These are phyloP conservation scores for Adansonia digitata DNA, from an alignment of 345 rosid genomes.

Conservation along the genomic window DNA sequence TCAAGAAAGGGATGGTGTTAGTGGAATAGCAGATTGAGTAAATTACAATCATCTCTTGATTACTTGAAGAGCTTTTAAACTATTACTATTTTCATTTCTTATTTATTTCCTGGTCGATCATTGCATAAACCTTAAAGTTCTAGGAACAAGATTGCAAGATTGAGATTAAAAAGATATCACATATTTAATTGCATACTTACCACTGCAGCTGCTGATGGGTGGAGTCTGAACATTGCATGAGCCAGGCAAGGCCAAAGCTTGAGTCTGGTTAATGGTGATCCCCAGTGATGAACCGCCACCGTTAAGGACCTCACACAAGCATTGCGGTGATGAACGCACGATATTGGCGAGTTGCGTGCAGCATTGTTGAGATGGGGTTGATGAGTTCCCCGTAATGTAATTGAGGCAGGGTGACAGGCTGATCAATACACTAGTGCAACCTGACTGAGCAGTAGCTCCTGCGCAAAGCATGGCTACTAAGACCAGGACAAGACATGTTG, in stretches of 20 bases:
- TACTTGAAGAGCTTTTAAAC: background rate
- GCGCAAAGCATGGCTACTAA: slow-evolving; percentile 32
- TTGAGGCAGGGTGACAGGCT: slow-evolving; percentile 70
- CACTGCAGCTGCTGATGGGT: slow-evolving; percentile 54
- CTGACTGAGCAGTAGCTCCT: slow-evolving; percentile 46
- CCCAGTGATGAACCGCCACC: slow-evolving; percentile 63
- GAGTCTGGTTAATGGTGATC: slow-evolving; percentile 59
- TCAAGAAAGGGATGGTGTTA: background rate
- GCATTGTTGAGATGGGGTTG: slow-evolving; percentile 62
- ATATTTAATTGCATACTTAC: slow-evolving; percentile 27
- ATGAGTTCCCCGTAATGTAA: slow-evolving; percentile 58
- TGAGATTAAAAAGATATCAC: background rate
- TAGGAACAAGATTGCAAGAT: background rate
- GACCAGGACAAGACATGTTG: slow-evolving; percentile 26
- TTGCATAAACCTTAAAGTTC: background rate
- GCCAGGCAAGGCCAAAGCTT: slow-evolving; percentile 61
- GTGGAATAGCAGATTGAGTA: background rate
- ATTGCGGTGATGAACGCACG: slow-evolving; percentile 37
- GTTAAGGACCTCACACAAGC: slow-evolving; percentile 32
- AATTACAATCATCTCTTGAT: background rate
- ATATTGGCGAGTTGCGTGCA: slow-evolving; percentile 62
- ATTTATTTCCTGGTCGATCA: background rate
- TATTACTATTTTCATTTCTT: background rate
- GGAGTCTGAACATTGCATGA: slow-evolving; percentile 84
- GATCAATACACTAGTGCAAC: slow-evolving; percentile 51